A percentile compares a stretch with the other conserved stretches of the same genome.
Conservation (phyloP, 2,329 filamentous ascomycete species). For the Calonectria pauciramosa region DNA sequence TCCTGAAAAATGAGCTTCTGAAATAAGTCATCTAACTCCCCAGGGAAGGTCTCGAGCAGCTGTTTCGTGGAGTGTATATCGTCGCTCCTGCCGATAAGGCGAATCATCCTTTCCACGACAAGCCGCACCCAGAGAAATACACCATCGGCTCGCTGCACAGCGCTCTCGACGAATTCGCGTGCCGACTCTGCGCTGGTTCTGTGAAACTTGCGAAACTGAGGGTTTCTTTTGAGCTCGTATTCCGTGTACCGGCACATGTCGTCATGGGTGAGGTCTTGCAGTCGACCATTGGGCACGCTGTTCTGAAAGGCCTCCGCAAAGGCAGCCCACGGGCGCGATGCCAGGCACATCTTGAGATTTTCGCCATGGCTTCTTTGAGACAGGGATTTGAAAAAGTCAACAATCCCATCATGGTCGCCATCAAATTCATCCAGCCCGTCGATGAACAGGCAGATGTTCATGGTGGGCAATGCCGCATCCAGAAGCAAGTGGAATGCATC, state of each 20-base stretch:
- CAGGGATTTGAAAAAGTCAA: slow-evolving; percentile 46
- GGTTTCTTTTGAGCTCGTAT: slow-evolving; percentile 36
- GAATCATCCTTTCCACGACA: slow-evolving; percentile 47
- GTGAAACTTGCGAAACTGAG: slow-evolving; percentile 29
- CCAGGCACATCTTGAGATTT: slow-evolving; percentile 49
- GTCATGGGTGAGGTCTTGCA: slow-evolving; percentile 44
- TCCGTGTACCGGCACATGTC: slow-evolving; percentile 47
- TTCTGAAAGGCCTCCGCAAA: slow-evolving; percentile 45
- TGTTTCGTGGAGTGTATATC: slow-evolving; percentile 18
- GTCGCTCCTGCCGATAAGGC: slow-evolving; percentile 18
- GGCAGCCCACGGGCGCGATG: slow-evolving; percentile 49
- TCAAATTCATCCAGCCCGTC: slow-evolving; percentile 53
- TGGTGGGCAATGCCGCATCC: slow-evolving; percentile 31
- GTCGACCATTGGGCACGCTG: slow-evolving; percentile 42
- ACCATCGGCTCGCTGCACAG: slow-evolving; percentile 45
- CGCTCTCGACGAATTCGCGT: slow-evolving; percentile 26
- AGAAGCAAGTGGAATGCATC: slow-evolving; percentile 41
- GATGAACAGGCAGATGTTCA: slow-evolving; percentile 47
- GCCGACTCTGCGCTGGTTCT: slow-evolving; percentile 11
- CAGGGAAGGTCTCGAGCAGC: slow-evolving; percentile 37
- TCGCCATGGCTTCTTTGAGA: slow-evolving; percentile 25
- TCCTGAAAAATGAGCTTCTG: slow-evolving; percentile 47
- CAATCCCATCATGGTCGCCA: slow-evolving; percentile 45
- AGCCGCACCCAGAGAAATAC: slow-evolving; percentile 53
- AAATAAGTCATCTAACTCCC: slow-evolving; percentile 48